Percentiles rank a stretch among this genome's conserved stretches.
These are phyloP conservation scores for Euphorbia peplus DNA, from an alignment of 345 rosid species.

Conservation along the genomic window DNA sequence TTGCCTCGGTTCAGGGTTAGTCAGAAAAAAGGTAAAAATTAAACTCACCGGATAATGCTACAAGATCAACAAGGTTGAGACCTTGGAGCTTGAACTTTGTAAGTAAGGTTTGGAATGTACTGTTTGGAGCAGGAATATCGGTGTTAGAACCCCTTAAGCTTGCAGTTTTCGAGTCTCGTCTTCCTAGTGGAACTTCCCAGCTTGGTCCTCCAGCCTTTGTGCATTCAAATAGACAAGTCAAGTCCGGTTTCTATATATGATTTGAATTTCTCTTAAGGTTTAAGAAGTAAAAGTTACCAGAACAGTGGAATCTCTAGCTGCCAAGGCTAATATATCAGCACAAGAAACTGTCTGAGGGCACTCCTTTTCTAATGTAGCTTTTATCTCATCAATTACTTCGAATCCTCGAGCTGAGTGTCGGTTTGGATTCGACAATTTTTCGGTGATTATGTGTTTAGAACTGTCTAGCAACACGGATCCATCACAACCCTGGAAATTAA, in stretches of 20 bases:
- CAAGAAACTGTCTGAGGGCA: constrained; percentile 83
- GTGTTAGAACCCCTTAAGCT: constrained; percentile 34
- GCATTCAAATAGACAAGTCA: background rate
- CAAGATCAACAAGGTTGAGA: constrained; percentile 30
- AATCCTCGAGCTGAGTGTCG: constrained; percentile 75
- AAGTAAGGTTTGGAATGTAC: constrained; percentile 31
- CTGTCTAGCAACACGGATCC: constrained; percentile 75
- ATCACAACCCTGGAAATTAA: constrained; percentile 72
- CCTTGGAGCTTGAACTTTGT: constrained; percentile 33
- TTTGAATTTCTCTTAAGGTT: background rate
- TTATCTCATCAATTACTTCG: too few relatives aligned
- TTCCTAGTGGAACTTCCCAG: constrained; percentile 86
- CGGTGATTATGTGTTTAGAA: constrained; percentile 51
- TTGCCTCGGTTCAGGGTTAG: background rate
- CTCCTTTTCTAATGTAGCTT: constrained; percentile 65
- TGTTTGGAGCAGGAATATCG: constrained; percentile 37
- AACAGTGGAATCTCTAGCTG: constrained; percentile 90
- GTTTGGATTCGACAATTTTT: constrained; percentile 79
- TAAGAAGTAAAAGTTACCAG: constrained; percentile 43
- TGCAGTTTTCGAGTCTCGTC: constrained; percentile 49
- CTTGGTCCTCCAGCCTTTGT: constrained; percentile 76
- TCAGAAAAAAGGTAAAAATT: background rate
- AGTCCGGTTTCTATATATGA: background rate
- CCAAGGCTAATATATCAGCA: constrained; percentile 71
- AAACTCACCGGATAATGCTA: constrained; percentile 26